Percentiles rank a stretch among this genome's conserved stretches.
Evolutionary conservation across 139 green algal genomes (phyloP).

Genomic region (Haematococcus sp.): DNA sequence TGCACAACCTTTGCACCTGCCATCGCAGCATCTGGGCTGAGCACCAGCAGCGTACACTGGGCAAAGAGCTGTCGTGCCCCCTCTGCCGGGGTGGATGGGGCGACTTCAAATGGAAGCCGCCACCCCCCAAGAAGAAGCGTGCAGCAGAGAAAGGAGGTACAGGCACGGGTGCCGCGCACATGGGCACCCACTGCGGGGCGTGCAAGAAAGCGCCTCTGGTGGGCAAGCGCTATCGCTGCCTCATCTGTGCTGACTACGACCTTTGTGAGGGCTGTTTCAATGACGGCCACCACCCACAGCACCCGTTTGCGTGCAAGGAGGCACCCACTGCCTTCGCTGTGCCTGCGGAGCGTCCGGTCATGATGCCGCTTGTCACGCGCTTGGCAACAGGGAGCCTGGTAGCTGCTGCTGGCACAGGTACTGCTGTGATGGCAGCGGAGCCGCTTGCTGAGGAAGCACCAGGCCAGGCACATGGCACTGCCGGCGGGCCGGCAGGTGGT

Average conservation of each 20-base stretch:
- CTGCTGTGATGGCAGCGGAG: neutral
- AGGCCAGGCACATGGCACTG: neutral
- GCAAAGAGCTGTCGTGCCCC: conserved; percentile 58
- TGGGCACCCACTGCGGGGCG: conserved; percentile 23
- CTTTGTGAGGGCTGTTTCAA: conserved; percentile 53
- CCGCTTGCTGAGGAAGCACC: too few relatives aligned
- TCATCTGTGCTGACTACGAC: conserved; percentile 45
- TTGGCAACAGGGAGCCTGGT: neutral
- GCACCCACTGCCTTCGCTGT: conserved; percentile 27
- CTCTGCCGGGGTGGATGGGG: conserved; percentile 61
- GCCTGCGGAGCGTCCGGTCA: conserved; percentile 7
- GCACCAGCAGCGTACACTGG: conserved; percentile 29
- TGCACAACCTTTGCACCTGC: neutral
- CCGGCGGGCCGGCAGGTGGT: too few relatives aligned
- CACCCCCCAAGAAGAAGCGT: conserved; percentile 16
- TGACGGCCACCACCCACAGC: conserved; percentile 38
- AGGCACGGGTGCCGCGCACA: neutral
- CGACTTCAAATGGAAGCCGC: conserved; percentile 53
- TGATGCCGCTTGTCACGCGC: conserved; percentile 13
- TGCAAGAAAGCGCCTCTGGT: conserved; percentile 35
- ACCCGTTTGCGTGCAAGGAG: conserved; percentile 38
- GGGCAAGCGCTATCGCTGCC: conserved; percentile 46
- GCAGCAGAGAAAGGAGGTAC: conserved; percentile 4
- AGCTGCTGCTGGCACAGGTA: neutral
- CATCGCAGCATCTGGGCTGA: conserved; percentile 30